These are phyloP conservation scores for Entomortierella chlamydospora DNA, from an alignment of 192 early-diverging fungal genomes.

Conservation along the genomic window DNA sequence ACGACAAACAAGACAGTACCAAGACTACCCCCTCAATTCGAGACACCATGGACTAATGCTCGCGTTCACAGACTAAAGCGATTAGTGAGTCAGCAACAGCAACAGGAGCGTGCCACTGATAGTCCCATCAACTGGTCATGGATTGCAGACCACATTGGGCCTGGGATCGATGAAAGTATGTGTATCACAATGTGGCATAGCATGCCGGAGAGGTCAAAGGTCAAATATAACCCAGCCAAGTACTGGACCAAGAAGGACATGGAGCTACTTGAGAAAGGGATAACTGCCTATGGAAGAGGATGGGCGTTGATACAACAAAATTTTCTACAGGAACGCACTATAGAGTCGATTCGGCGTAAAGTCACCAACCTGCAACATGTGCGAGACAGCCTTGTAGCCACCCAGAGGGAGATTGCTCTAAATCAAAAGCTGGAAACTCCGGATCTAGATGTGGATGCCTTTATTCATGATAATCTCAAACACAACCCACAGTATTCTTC, in stretches of 20 bases:
- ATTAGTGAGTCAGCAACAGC: conserved; percentile 34
- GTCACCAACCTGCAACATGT: conserved; percentile 28
- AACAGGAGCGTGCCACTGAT: conserved; percentile 5
- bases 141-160: conserved; percentile 49
- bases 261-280: conserved; percentile 4
- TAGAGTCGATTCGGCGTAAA: conserved; percentile 43
- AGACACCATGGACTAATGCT: conserved; percentile 9
- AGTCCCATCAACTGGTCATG: conserved; percentile 32
- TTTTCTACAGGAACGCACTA: conserved; percentile 14
- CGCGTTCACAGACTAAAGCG: conserved; percentile 10
- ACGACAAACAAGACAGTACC: too few relatives aligned
- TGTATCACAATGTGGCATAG: conserved; percentile 38
- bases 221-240: neutral
- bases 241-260: conserved; percentile 23
- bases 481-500: too few relatives aligned
- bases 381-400: conserved; percentile 7
- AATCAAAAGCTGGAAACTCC: neutral
- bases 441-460: neutral
- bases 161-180: conserved; percentile 25
- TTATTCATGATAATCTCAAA: neutral
- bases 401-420: neutral
- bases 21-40: too few relatives aligned
- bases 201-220: neutral
- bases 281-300: conserved; percentile 6
- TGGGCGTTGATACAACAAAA: conserved; percentile 26